Base-by-base conservation (phyloP, 2,329 filamentous ascomycete genomes). In the Colletotrichum sp. region DNA sequence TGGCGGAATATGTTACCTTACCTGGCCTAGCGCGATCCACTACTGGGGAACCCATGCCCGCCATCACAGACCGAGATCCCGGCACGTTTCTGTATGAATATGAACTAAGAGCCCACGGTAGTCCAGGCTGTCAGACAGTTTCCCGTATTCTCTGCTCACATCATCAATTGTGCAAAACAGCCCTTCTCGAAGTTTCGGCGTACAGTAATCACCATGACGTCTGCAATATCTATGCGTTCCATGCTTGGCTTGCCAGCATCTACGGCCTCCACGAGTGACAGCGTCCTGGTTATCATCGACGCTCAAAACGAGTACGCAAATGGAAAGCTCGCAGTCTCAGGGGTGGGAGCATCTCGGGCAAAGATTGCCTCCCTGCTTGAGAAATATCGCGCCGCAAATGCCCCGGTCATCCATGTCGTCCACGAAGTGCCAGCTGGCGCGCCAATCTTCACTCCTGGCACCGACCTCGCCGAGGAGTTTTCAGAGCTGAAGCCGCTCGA, bases 291-390 rank as follows among this genome's bases (percentile, higher is more conserved):
- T 78, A 93, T 94, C 82, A 92, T 94, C 79, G 92, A 94, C 79
- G 92, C 92, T 2, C 93, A 94, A 79, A 93, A 94, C 80, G 92
- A 94, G 83, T 94, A 92, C 75, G 89, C 89, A 10, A 82, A 85
- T 3, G 92, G 92, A 56, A 84, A 87, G 5, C 87, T 94, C 0
- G 86, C 88, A 26, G 89, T 92, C 55, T 84, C 86, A 48, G 87
- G 92, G 73, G 87, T 92, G 1, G 79, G 85, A 0, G 77, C 85
- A 4, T 91, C 89, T 10, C 89, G 91, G 75, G 87, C 87, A 36
- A 89, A 85, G 12, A 94, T 94, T 70, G 84, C 87, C 0, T 79
- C 83, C 0, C 85, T 94, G 0, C 86, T 94, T 0, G 82, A 89
- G 32, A 90, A 88, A 75, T 94, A 94, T 82, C 88, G 93, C 18